Evolutionary conservation across 2,329 filamentous ascomycete species (phyloP).

Genomic region (Botryotinia globosa): DNA sequence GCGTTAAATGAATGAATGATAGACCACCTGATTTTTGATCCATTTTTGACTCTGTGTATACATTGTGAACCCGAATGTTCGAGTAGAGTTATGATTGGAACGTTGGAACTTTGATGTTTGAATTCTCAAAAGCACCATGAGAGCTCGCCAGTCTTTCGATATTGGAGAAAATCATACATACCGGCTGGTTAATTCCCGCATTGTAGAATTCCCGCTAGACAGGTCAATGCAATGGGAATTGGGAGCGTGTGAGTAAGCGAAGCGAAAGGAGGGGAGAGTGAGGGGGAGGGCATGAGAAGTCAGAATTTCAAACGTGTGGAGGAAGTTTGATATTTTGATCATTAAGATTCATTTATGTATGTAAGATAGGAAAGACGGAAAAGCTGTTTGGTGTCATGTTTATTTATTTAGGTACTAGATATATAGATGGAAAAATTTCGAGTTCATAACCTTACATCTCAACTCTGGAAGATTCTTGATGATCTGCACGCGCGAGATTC

Average conservation of each 20-base stretch:
- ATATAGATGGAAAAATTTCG: background rate
- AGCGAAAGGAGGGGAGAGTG: background rate
- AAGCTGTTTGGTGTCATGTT: background rate
- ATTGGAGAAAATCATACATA: background rate
- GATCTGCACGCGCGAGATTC: background rate
- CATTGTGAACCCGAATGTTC: background rate
- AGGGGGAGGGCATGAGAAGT: background rate
- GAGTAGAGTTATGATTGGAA: background rate
- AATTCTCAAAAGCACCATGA: background rate
- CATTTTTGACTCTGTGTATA: background rate
- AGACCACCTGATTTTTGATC: background rate
- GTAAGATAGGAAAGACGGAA: background rate
- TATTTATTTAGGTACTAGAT: background rate
- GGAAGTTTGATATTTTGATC: background rate
- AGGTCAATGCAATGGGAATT: background rate
- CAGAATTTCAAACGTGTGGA: background rate
- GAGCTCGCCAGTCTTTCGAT: background rate
- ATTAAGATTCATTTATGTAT: background rate
- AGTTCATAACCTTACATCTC: background rate
- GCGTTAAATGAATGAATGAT: background rate
- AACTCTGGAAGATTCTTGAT: background rate
- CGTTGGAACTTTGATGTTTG: background rate
- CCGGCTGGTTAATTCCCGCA: background rate
- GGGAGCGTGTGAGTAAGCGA: background rate
- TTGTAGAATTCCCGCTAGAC: accelerated